A percentile compares a stretch with the other conserved stretches of the same genome.
Conservation (phyloP, 495 filamentous ascomycete species). For the Penicillium paxilli region DNA sequence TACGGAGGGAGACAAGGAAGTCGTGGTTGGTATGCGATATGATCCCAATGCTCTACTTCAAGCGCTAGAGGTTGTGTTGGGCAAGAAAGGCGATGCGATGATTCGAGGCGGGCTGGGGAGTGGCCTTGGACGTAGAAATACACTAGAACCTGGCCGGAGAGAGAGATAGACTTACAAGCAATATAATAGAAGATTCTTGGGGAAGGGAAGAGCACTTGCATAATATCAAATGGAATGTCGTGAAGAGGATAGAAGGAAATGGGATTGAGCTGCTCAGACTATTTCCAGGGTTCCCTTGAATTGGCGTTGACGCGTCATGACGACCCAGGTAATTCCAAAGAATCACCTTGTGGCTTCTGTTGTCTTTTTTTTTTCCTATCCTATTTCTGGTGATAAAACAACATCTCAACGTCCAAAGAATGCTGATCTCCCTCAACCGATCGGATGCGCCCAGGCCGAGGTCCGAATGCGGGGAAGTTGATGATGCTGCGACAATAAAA, state of each 20-base stretch:
- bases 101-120: constrained; percentile 40
- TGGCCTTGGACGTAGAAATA: constrained; percentile 68
- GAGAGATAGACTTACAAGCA: constrained; percentile 16
- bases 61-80: constrained; percentile 77
- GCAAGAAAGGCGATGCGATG: constrained; percentile 59
- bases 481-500: background rate
- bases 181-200: background rate
- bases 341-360: too few relatives aligned
- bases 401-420: background rate
- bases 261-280: too few relatives aligned
- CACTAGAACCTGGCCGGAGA: constrained; percentile 46
- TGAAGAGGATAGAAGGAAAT: too few relatives aligned
- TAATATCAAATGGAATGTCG: too few relatives aligned
- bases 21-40: constrained; percentile 61
- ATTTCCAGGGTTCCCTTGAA: too few relatives aligned
- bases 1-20: constrained; percentile 25
- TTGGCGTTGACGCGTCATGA: too few relatives aligned
- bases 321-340: too few relatives aligned
- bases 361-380: too few relatives aligned
- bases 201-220: too few relatives aligned
- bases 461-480: constrained; percentile 23
- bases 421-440: background rate
- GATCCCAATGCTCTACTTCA: constrained; percentile 74
- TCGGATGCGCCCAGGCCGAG: constrained; percentile 8
- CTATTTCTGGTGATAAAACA: too few relatives aligned